These are phyloP conservation scores for Panus rudis DNA, from an alignment of 768 basidiomycete genomes.

Conservation along the genomic window DNA sequence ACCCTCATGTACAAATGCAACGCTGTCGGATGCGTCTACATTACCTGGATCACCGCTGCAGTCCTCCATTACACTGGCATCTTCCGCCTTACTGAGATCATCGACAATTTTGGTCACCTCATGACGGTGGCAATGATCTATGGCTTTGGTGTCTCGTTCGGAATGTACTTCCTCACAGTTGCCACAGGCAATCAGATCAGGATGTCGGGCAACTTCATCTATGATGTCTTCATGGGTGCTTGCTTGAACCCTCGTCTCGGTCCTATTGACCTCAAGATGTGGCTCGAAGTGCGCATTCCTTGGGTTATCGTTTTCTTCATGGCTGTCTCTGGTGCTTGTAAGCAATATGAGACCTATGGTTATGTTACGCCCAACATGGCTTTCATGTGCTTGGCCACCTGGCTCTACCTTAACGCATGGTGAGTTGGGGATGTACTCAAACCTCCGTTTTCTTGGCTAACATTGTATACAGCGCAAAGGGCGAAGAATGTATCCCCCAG, in stretches of 20 bases:
- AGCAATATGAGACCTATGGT: constrained; percentile 90
- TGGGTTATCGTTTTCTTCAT: constrained; percentile 96
- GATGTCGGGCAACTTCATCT: constrained; percentile 93
- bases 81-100: constrained; percentile 90
- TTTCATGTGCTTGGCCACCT: constrained; percentile 93
- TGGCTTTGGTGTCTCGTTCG: constrained; percentile 75
- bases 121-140: constrained; percentile 95
- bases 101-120: constrained; percentile 92
- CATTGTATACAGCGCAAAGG: constrained; percentile 57
- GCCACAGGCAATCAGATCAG: constrained; percentile 75
- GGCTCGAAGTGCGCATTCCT: constrained; percentile 93
- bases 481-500: constrained; percentile 91
- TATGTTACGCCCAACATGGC: constrained; percentile 95
- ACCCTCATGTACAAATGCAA: constrained; percentile 97
- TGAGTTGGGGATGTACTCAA: constrained; percentile 23
- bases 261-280: constrained; percentile 94
- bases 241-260: constrained; percentile 90
- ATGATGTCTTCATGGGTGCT: constrained; percentile 97
- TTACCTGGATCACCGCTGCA: constrained; percentile 69
- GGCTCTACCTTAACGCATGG: constrained; percentile 96
- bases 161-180: constrained; percentile 75
- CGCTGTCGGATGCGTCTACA: constrained; percentile 78
- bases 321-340: constrained; percentile 86
- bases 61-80: constrained; percentile 70
- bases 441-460: constrained; percentile 4